Conservation (phyloP, 2,329 filamentous ascomycete species). For the Albifimbria verrucaria region DNA sequence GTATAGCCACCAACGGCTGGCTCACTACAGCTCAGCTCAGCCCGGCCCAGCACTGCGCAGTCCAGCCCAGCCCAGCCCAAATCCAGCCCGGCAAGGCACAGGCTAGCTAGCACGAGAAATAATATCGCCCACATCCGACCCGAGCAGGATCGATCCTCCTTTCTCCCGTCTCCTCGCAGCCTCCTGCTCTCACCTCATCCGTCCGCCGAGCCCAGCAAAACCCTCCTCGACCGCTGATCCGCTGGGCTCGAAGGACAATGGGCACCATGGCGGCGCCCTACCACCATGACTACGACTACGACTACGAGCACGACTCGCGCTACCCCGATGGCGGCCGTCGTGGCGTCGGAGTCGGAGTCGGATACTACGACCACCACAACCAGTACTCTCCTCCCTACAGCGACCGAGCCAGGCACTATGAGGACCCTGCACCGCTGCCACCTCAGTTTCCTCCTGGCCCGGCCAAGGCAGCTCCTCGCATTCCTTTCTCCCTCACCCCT, state of each 20-base stretch:
- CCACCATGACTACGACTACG: conserved; percentile 12
- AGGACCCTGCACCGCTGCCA: background rate
- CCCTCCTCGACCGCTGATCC: background rate
- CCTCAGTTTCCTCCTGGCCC: background rate
- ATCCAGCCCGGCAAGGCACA: background rate
- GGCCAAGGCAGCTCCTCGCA: background rate
- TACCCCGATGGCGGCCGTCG: background rate
- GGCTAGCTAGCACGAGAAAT: background rate
- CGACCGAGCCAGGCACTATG: background rate
- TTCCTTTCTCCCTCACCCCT: background rate
- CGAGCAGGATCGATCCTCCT: conserved; percentile 4
- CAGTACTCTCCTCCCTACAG: background rate
- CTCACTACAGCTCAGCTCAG: no score
- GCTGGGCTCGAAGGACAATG: background rate
- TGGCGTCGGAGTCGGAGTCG: background rate
- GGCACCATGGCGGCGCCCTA: conserved; percentile 12
- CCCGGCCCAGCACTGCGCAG: no score
- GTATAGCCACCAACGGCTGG: no score
- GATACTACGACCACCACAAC: background rate
- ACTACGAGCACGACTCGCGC: conserved; percentile 14
- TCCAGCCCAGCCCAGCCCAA: no score
- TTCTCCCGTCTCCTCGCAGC: conserved; percentile 13
- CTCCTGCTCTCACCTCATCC: conserved; percentile 3
- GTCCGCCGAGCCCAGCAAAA: background rate
- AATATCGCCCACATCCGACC: background rate